These are phyloP conservation scores for Microsporum ferrugineum DNA, from an alignment of 2,329 filamentous ascomycete genomes.

Conservation along the genomic window DNA sequence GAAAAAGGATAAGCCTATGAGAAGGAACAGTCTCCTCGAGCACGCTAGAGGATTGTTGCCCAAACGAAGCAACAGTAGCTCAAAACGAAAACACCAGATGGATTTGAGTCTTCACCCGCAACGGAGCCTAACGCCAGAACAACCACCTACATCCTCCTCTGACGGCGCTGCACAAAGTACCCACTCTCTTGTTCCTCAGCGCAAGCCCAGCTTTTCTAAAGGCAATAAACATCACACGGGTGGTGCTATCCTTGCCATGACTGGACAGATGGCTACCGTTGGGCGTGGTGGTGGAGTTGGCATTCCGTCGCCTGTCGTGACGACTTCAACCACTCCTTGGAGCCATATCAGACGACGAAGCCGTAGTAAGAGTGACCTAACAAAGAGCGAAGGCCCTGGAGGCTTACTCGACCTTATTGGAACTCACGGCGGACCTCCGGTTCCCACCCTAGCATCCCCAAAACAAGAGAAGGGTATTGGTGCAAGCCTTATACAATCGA, in stretches of 20 bases:
- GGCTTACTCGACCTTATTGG: slow-evolving; percentile 46
- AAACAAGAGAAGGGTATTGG: slow-evolving; percentile 22
- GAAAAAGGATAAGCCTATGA: slow-evolving; percentile 29
- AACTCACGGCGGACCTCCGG: slow-evolving; percentile 47
- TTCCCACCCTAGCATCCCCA: slow-evolving; percentile 44
- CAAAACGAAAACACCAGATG: slow-evolving; percentile 35
- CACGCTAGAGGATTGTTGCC: slow-evolving; percentile 27
- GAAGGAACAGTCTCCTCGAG: slow-evolving; percentile 38
- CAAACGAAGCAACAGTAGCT: slow-evolving; percentile 34
- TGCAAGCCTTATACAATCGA: slow-evolving; percentile 13
- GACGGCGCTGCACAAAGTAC: slow-evolving; percentile 4
- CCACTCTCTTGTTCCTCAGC: slow-evolving; percentile 23
- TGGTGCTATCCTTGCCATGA: slow-evolving; percentile 34
- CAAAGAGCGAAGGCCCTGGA: slow-evolving; percentile 27
- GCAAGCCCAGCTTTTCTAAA: slow-evolving; percentile 30
- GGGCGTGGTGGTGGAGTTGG: slow-evolving; percentile 48
- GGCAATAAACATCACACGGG: slow-evolving; percentile 31
- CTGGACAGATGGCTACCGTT: slow-evolving; percentile 36
- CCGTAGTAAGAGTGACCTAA: slow-evolving; percentile 48
- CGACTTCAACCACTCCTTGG: slow-evolving; percentile 30
- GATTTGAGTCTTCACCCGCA: slow-evolving; percentile 7
- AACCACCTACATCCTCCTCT: background rate
- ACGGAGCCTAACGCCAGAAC: slow-evolving; percentile 5
- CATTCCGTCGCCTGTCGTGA: slow-evolving; percentile 30
- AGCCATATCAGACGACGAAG: slow-evolving; percentile 37